Evolutionary conservation across 2,329 filamentous ascomycete species (phyloP).

Genomic region (Botrytis pseudocinerea): DNA sequence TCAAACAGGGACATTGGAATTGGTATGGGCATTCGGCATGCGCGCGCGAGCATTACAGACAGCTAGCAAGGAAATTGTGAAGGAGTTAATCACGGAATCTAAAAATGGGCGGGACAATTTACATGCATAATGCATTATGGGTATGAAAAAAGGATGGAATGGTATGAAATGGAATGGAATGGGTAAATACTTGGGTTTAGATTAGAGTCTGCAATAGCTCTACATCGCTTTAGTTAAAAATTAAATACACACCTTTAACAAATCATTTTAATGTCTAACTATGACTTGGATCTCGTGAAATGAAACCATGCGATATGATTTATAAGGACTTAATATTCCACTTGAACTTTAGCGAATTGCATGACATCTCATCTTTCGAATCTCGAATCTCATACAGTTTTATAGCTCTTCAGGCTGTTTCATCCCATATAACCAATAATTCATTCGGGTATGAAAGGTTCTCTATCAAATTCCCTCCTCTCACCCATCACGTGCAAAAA

Average conservation of each 20-base stretch:
- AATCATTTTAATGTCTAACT: too few species aligned
- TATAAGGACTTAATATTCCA: not conserved
- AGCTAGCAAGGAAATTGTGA: not conserved
- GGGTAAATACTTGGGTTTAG: not conserved
- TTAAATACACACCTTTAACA: not conserved
- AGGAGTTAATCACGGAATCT: not conserved
- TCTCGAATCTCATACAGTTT: not conserved
- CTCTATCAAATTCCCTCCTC: not conserved
- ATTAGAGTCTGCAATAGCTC: not conserved
- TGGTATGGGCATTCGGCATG: not conserved
- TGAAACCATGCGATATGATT: not conserved
- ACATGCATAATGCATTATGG: not conserved
- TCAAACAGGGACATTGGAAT: not conserved
- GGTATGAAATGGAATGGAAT: not conserved
- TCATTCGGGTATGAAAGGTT: not conserved
- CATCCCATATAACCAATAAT: not conserved
- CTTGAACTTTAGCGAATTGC: not conserved
- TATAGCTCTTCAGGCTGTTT: not conserved
- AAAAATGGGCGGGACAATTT: not conserved
- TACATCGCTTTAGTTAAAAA: not conserved
- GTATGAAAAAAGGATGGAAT: not conserved
- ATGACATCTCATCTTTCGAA: not conserved
- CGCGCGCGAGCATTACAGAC: not conserved
- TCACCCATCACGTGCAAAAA: not conserved
- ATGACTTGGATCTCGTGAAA: not conserved